Conservation (phyloP, 1,284 basidiomycete genomes). For the Cutaneotrichosporon sp. region DNA sequence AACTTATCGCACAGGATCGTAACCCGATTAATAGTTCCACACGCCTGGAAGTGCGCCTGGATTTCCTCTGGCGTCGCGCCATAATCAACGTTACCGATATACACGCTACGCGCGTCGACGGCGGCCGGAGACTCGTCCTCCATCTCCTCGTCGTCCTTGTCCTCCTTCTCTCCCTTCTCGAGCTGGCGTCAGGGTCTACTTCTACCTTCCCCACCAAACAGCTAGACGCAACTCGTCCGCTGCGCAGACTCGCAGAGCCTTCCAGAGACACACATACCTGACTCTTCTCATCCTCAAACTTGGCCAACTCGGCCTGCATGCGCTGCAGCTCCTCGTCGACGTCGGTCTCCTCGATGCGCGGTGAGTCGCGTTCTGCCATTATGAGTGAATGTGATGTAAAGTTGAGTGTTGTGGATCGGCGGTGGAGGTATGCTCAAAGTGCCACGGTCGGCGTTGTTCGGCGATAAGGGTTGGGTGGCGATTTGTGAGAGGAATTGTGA, state of each 20-base stretch:
- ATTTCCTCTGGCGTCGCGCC: conserved; percentile 97
- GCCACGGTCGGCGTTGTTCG: not conserved
- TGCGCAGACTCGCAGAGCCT: conserved; percentile 12
- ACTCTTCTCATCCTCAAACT: conserved; percentile 85
- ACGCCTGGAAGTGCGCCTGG: conserved; percentile 94
- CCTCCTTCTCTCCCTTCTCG: conserved; percentile 21
- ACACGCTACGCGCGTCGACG: conserved; percentile 85
- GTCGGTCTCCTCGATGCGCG: conserved; percentile 42
- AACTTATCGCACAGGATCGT: conserved; percentile 99
- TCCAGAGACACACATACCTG: conserved; percentile 46
- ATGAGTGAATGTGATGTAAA: conserved; percentile 15
- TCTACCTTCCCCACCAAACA: not conserved
- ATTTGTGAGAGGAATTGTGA: not conserved
- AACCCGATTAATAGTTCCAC: conserved; percentile 97
- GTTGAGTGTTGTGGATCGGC: not conserved
- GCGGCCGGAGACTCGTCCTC: conserved; percentile 59
- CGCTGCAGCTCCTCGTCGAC: conserved; percentile 56
- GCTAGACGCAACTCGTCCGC: not conserved
- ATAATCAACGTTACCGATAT: conserved; percentile 99
- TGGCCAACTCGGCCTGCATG: conserved; percentile 87
- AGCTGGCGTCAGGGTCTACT: conserved; percentile 13
- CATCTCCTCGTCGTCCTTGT: conserved; percentile 60
- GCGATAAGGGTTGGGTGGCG: not conserved
- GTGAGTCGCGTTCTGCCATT: conserved; percentile 47
- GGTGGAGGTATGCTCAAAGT: not conserved